Evolutionary conservation across 1,139 yeast genomes (phyloP).

Genomic region (Saccharomycopsis hybrid): DNA sequence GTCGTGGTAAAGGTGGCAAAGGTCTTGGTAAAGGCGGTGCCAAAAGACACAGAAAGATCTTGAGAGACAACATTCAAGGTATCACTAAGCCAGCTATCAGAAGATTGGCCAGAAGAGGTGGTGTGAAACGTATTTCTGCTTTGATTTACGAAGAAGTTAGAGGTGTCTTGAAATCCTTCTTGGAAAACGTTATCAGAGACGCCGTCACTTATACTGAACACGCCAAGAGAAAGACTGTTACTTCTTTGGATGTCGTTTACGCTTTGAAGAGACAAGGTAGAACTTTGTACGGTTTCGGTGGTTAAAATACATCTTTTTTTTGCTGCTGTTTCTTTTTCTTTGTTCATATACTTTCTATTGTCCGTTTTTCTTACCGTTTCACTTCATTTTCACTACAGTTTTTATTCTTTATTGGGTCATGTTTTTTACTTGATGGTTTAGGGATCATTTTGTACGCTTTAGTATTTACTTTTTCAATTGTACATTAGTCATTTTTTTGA

Average conservation of each 20-base stretch:
- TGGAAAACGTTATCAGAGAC: constrained; percentile 96
- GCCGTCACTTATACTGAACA: constrained; percentile 99
- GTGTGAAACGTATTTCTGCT: constrained; percentile 99
- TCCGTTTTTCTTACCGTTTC: no score
- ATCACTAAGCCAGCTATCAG: constrained; percentile 99
- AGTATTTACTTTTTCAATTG: no score
- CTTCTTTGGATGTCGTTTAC: constrained; percentile 96
- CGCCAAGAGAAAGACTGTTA: constrained; percentile 99
- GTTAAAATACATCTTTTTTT: constrained; percentile 40
- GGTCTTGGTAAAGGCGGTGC: constrained; percentile 99
- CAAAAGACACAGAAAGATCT: constrained; percentile 99
- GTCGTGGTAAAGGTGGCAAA: constrained; percentile 99
- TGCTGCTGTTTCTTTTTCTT: neutral
- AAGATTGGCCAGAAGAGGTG: constrained; percentile 99
- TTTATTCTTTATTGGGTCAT: no score
- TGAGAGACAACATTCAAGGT: constrained; percentile 99
- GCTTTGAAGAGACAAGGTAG: constrained; percentile 99
- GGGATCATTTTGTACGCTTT: no score
- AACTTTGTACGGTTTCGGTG: constrained; percentile 99
- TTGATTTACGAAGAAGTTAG: constrained; percentile 98
- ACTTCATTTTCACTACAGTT: no score
- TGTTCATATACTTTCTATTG: neutral
- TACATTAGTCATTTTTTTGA: no score
- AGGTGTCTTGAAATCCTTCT: constrained; percentile 91
- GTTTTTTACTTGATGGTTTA: no score